These are phyloP conservation scores for Epichloe uncinata DNA, from an alignment of 2,329 filamentous ascomycete species.

Conservation along the genomic window DNA sequence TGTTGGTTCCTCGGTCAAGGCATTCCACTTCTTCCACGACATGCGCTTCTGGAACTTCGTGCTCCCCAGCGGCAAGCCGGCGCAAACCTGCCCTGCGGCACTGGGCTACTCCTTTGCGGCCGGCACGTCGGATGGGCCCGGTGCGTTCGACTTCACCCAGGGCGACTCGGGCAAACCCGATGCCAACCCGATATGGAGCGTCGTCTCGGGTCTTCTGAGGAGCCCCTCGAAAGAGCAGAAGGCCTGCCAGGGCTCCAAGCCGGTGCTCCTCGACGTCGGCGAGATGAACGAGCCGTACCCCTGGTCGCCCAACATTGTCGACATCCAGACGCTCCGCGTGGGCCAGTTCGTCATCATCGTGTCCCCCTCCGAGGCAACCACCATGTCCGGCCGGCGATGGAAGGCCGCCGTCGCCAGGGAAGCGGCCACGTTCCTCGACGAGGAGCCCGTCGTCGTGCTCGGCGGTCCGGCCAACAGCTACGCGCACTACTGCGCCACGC, in stretches of 20 bases:
- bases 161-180: conserved; percentile 60
- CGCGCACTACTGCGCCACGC: conserved; percentile 66
- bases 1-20: conserved; percentile 54
- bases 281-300: conserved; percentile 64
- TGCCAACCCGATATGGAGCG: conserved; percentile 61
- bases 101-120: conserved; percentile 88
- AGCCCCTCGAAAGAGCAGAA: conserved; percentile 56
- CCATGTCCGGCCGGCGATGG: conserved; percentile 87
- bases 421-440: conserved; percentile 33
- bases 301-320: conserved; percentile 86
- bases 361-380: conserved; percentile 76
- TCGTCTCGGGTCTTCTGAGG: conserved; percentile 61
- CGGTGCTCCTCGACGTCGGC: conserved; percentile 78
- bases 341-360: conserved; percentile 77
- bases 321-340: conserved; percentile 73
- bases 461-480: conserved; percentile 88
- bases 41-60: conserved; percentile 63
- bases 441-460: conserved; percentile 61
- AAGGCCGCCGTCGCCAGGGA: conserved; percentile 49
- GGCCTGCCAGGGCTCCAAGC: conserved; percentile 68
- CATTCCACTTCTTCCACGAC: conserved; percentile 76
- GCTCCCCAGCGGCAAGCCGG: conserved; percentile 57
- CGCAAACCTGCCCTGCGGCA: conserved; percentile 70
- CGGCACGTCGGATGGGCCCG: conserved; percentile 83
- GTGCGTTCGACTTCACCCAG: conserved; percentile 87